Percentiles rank a stretch among this genome's conserved stretches.
phyloP scores from a whole-genome alignment of 306 rosid genomes.

The Sesbania bispinosa region DNA sequence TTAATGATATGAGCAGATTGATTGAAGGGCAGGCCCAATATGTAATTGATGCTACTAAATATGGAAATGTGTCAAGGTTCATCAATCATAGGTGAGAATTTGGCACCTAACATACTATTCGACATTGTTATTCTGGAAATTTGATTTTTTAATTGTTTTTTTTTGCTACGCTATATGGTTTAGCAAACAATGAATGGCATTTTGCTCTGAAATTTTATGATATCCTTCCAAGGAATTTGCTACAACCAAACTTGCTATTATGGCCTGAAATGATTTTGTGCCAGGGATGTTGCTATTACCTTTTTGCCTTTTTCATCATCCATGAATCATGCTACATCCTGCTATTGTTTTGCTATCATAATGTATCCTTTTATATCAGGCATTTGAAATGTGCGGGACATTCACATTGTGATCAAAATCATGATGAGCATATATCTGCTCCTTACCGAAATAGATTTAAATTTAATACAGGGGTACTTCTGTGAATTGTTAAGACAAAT shows the following conservation, averaged over 20 bases:
- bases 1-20: conserved; percentile 87
- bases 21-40: conserved; percentile 61
- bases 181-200: neutral
- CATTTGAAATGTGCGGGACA: neutral
- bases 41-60: conserved; percentile 68
- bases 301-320: neutral
- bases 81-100: conserved; percentile 85
- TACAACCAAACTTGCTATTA: neutral
- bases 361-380: too few species aligned
- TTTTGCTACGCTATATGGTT: neutral
- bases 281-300: neutral
- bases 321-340: neutral
- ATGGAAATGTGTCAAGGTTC: conserved; percentile 92
- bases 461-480: neutral
- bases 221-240: neutral
- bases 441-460: neutral
- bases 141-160: neutral
- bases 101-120: conserved; percentile 2
- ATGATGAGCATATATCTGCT: neutral
- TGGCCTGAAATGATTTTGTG: neutral
- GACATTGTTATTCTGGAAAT: neutral
- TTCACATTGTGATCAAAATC: neutral
- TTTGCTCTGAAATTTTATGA: neutral
- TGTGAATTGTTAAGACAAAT: neutral
- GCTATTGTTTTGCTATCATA: conserved; percentile 3